Percentiles rank a stretch among this genome's conserved stretches.
These are phyloP conservation scores for Blastobotrys terrestris DNA, from an alignment of 805 yeast species.

Conservation along the genomic window DNA sequence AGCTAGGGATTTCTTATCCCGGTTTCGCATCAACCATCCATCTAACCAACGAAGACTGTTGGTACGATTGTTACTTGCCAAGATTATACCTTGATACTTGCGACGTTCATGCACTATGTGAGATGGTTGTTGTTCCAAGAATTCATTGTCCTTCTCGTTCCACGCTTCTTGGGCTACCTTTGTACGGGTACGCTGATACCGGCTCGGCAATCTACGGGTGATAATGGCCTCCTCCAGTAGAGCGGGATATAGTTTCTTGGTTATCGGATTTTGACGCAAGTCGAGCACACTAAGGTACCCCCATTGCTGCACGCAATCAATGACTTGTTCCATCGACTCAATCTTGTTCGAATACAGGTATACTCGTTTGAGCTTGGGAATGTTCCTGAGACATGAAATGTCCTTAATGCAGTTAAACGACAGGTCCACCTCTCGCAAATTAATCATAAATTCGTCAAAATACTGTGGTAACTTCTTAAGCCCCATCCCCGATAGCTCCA, in stretches of 20 bases:
- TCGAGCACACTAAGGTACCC: constrained; percentile 23
- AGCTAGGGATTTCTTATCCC: background rate
- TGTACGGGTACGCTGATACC: background rate
- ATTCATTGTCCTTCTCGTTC: constrained; percentile 9
- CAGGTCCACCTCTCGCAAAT: constrained; percentile 30
- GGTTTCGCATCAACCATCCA: constrained; percentile 6
- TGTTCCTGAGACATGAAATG: constrained; percentile 21
- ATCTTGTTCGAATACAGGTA: constrained; percentile 26
- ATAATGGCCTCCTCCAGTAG: background rate
- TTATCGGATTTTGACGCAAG: constrained; percentile 28
- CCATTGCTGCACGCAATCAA: constrained; percentile 15
- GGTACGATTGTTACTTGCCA: background rate
- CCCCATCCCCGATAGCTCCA: constrained; percentile 27
- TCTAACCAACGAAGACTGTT: constrained; percentile 11
- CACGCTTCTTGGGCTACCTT: constrained; percentile 8
- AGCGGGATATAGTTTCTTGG: constrained; percentile 18
- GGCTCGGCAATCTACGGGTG: background rate
- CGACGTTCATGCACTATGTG: background rate
- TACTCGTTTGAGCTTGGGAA: constrained; percentile 25
- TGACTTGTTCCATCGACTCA: constrained; percentile 15
- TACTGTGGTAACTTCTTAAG: constrained; percentile 22
- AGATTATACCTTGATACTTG: constrained; percentile 4
- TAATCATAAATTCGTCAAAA: constrained; percentile 22
- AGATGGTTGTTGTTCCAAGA: background rate
- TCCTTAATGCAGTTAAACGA: constrained; percentile 26